Evolutionary conservation across 495 filamentous ascomycete species (phyloP).

Genomic region (Aspergillus bridgeri): DNA sequence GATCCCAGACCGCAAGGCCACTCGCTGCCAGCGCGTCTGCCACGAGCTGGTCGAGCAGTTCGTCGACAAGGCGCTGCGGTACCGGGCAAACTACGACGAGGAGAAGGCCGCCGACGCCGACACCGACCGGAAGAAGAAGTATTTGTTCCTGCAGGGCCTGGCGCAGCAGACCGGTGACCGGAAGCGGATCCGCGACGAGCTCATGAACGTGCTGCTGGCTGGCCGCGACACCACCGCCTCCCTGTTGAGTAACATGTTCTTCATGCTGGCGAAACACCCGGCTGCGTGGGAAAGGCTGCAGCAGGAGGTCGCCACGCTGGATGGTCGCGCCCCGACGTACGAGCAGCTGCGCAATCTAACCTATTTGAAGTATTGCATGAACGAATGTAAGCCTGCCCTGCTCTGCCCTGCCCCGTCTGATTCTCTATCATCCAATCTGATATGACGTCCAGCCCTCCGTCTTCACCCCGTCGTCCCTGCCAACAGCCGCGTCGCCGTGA

Average conservation of each 20-base stretch:
- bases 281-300: conserved; percentile 41
- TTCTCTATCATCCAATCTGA: too few species aligned
- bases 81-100: conserved; percentile 8
- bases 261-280: conserved; percentile 47
- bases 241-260: conserved; percentile 50
- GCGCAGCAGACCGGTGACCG: conserved; percentile 17
- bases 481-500: conserved; percentile 46
- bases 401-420: too few species aligned
- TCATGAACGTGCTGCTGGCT: conserved; percentile 47
- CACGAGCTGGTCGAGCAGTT: conserved; percentile 37
- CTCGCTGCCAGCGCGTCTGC: conserved; percentile 34
- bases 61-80: conserved; percentile 26
- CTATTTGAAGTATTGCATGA: conserved; percentile 40
- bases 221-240: conserved; percentile 45
- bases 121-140: conserved; percentile 9
- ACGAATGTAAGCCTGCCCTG: conserved; percentile 33
- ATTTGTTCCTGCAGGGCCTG: conserved; percentile 24
- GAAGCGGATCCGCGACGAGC: conserved; percentile 45
- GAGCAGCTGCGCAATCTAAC: conserved; percentile 27
- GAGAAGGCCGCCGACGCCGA: conserved; percentile 4
- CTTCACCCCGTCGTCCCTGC: conserved; percentile 51
- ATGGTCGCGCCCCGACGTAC: conserved; percentile 28
- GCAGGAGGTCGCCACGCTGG: conserved; percentile 40
- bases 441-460: conserved; percentile 30
- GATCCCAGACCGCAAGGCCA: conserved; percentile 38